A percentile compares a stretch with the other conserved stretches of the same genome.
These are phyloP conservation scores for Hericium erinaceus DNA, from an alignment of 768 basidiomycete genomes.

Conservation along the genomic window DNA sequence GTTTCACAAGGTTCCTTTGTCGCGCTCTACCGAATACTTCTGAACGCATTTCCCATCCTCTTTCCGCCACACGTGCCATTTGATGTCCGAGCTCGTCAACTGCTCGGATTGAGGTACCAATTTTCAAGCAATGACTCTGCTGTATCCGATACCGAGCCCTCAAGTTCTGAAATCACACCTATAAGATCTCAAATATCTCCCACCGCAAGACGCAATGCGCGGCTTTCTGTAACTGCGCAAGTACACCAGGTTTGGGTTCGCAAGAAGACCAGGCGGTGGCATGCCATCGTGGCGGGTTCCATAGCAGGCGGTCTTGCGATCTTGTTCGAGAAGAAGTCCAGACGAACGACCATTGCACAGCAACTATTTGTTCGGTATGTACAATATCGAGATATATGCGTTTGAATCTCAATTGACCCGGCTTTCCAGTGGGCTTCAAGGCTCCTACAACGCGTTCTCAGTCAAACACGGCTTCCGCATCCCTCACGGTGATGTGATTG, in stretches of 20 bases:
- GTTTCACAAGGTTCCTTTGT: constrained; percentile 57
- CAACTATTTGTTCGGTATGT: constrained; percentile 83
- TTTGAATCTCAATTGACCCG: not conserved
- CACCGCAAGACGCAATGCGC: constrained; percentile 29
- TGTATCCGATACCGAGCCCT: constrained; percentile 13
- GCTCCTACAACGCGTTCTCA: constrained; percentile 75
- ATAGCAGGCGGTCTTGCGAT: constrained; percentile 66
- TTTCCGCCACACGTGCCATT: constrained; percentile 30
- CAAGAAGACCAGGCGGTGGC: constrained; percentile 68
- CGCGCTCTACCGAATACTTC: constrained; percentile 66
- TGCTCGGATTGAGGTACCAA: constrained; percentile 3
- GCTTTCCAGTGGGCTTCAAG: constrained; percentile 69
- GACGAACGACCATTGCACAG: constrained; percentile 66
- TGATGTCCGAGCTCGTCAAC: constrained; percentile 10
- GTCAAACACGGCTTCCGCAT: constrained; percentile 56
- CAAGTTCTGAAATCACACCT: constrained; percentile 18
- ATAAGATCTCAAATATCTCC: constrained; percentile 8
- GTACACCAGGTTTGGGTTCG: constrained; percentile 55
- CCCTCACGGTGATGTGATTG: constrained; percentile 75
- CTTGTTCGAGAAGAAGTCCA: constrained; percentile 62
- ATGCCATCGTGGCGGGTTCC: constrained; percentile 71
- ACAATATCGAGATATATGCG: not conserved
- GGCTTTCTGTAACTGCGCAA: constrained; percentile 53
- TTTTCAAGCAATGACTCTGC: constrained; percentile 14
- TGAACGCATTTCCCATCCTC: constrained; percentile 70